Base-by-base conservation (phyloP, 306 rosid species). In the Citrullus colocynthis region DNA sequence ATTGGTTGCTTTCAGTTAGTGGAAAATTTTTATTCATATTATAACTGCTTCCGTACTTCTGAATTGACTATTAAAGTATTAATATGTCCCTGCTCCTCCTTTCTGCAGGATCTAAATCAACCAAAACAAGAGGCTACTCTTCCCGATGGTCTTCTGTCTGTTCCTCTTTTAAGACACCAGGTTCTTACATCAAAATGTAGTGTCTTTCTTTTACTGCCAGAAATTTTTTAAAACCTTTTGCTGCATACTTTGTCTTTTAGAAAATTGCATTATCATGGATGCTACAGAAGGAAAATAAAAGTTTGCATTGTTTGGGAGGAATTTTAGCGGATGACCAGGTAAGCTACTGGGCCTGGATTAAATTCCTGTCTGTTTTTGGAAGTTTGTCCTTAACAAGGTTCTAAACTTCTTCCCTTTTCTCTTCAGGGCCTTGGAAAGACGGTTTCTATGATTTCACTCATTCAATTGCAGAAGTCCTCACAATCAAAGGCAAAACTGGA, bases 251-350 rank as follows among this genome's bases (percentile, higher is more conserved):
- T 72, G 78, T 78, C 48, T 67, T 78, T 54, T 92, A 95, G 99
- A 95, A 89, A 89, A 92, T 92, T 80, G 99, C 99, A 72, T 85
- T 95, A 86, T 89, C 91, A 80, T 95, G 99, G 98, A 92, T 92
- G 98, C 86, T 92, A 80, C 97, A 89, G 87, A 95, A 91, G 88
- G 99, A 95, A 87, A 95, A 81, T 72, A 89, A 87, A 86, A 95
- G 93, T 89, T 84, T 90, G 87, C 97, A 92, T 87, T 95, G 99
- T 86, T 81, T 89, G 85, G 99, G 99, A 78, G 99, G 99, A 78
- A 92, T 95, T 80, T 86, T 95, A 86, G 99, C 98, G 77, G 99
- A 95, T 88, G 99, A 95, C 78, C 99, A 95, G 97, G 99, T 92
- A 60, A 82, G 71, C 78, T 64, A 67, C 79, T 52, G 16, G 18